A percentile compares a stretch with the other conserved stretches of the same genome.
phyloP scores from a whole-genome alignment of 495 filamentous ascomycete species.

The Neurospora sp. region DNA sequence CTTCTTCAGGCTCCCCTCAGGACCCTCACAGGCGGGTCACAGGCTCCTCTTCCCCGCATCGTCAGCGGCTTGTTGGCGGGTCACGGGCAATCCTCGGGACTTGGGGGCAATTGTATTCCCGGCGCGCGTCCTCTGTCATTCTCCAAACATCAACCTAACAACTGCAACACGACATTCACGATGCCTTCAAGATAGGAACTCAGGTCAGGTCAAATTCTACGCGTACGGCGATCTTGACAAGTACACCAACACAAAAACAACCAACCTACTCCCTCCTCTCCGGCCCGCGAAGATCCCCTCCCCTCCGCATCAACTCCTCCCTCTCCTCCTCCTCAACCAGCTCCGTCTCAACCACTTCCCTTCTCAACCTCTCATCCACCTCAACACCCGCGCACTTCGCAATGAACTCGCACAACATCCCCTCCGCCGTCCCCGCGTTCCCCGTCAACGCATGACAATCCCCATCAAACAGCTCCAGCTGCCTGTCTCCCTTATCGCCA shows the following conservation, averaged over 20 bases:
- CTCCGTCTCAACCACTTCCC: conserved; percentile 16
- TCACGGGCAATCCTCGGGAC: background rate
- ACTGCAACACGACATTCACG: background rate
- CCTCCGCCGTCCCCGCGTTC: conserved; percentile 25
- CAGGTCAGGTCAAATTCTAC: background rate
- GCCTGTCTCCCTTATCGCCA: conserved; percentile 19
- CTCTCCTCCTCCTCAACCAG: conserved; percentile 19
- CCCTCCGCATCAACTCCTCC: conserved; percentile 21
- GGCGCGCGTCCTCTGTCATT: background rate
- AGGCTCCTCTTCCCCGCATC: conserved; percentile 5
- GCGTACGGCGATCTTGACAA: background rate
- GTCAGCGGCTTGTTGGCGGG: background rate
- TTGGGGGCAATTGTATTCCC: conserved; percentile 6
- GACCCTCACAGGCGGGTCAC: background rate
- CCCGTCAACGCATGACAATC: conserved; percentile 34
- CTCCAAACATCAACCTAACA: no score
- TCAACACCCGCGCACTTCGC: conserved; percentile 15
- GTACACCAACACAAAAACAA: background rate
- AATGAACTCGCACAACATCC: conserved; percentile 28
- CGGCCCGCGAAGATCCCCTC: conserved; percentile 22
- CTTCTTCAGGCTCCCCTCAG: background rate
- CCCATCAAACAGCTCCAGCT: conserved; percentile 30
- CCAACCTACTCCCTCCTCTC: conserved; percentile 24
- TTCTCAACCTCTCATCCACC: conserved; percentile 9
- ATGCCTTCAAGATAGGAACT: background rate